phyloP scores from a whole-genome alignment of 1,284 basidiomycete species.

The Papiliotrema laurentii region DNA sequence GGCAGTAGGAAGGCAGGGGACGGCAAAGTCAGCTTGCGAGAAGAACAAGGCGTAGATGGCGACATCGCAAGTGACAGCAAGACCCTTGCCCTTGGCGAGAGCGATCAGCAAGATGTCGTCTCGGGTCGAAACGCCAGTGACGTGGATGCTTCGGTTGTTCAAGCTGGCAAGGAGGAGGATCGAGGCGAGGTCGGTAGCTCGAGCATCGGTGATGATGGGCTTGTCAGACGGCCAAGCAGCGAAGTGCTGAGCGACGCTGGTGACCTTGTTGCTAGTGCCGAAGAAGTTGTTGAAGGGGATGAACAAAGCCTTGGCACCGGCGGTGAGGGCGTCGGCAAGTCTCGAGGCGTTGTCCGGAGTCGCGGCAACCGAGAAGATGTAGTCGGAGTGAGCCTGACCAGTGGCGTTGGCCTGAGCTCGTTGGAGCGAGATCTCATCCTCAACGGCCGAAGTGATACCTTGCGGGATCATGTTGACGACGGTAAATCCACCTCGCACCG shows the following conservation, averaged over 20 bases:
- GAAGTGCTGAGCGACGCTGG: conserved; percentile 76
- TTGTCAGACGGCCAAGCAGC: conserved; percentile 86
- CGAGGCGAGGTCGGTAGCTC: conserved; percentile 86
- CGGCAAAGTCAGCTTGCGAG: conserved; percentile 64
- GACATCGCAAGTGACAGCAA: conserved; percentile 95
- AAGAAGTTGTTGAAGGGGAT: conserved; percentile 67
- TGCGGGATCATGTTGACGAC: conserved; percentile 72
- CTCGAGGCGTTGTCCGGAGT: conserved; percentile 62
- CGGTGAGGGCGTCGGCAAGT: conserved; percentile 67
- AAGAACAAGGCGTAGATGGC: conserved; percentile 92
- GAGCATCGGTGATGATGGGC: conserved; percentile 89
- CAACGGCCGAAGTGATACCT: conserved; percentile 60
- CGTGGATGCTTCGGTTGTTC: conserved; percentile 82
- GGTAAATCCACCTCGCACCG: conserved; percentile 82
- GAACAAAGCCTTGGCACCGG: conserved; percentile 77
- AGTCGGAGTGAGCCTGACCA: conserved; percentile 73
- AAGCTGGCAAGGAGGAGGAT: conserved; percentile 88
- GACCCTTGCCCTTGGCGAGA: conserved; percentile 87
- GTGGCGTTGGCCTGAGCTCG: conserved; percentile 62
- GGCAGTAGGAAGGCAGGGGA: conserved; percentile 63
- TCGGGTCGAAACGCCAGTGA: conserved; percentile 83
- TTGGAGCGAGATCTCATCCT: conserved; percentile 66
- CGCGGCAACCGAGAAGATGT: conserved; percentile 73
- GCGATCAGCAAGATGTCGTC: conserved; percentile 90
- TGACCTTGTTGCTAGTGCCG: conserved; percentile 54